These are phyloP conservation scores for Diddensiella santjacobensis DNA, from an alignment of 805 yeast genomes.

Conservation along the genomic window DNA sequence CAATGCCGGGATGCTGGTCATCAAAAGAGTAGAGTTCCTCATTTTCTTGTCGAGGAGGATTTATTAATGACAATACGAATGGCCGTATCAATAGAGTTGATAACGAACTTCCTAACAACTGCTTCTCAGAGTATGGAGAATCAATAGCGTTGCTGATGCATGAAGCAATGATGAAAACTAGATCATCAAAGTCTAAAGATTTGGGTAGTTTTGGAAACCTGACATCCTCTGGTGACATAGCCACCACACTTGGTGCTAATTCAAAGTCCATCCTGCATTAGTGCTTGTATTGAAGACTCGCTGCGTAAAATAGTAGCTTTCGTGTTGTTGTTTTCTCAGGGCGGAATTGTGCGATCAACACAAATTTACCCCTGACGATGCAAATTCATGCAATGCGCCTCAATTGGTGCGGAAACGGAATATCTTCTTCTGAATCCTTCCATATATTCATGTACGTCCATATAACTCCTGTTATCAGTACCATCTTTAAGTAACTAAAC, in stretches of 20 bases:
- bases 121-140: constrained; percentile 30
- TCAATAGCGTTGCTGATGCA: constrained; percentile 25
- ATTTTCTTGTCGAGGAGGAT: not conserved
- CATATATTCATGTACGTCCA: no score
- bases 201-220: constrained; percentile 24
- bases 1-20: constrained; percentile 29
- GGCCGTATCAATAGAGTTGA: constrained; percentile 26
- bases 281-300: no score
- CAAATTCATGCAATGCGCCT: no score
- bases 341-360: no score
- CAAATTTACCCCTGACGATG: no score
- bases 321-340: no score
- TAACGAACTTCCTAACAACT: constrained; percentile 27
- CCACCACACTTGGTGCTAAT: not conserved
- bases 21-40: not conserved
- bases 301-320: no score
- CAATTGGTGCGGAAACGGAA: no score
- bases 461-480: no score
- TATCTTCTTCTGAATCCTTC: no score
- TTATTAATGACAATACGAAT: constrained; percentile 19
- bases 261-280: constrained; percentile 11
- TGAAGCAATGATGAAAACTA: constrained; percentile 26
- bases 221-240: constrained; percentile 1
- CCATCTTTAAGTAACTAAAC: no score
- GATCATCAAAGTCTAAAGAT: constrained; percentile 24